Base-by-base conservation (phyloP, 768 basidiomycete species). In the Hygrophorus pudorinus region DNA sequence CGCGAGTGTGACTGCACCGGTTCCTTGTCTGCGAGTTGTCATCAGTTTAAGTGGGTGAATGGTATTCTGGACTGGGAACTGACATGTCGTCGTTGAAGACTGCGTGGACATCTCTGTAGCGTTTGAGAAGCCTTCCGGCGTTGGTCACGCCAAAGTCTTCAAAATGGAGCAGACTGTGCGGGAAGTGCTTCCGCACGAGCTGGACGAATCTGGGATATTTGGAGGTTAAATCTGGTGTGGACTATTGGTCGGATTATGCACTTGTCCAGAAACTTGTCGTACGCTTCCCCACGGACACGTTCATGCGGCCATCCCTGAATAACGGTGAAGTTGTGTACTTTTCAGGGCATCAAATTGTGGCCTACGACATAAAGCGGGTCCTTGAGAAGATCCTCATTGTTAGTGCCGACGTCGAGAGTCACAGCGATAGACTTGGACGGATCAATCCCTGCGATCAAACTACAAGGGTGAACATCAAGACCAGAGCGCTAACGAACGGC, bases 21-120 rank as follows among this genome's bases (percentile, higher is more conserved):
- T 82, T 29, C 82, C 81, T 68, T 85, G 82, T 20, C 80, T 84
- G 46, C 12, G 33, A 38, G 20, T 38, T 37, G 13, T 1, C 36
- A 33, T 35, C 10, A 11, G 13, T 38, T 10, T 8, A 1, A 24
- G 16, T 10, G 10, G 17, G 11, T 14, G 20, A 14, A 4, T 11
- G 17, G 2, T 32, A 30, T 24, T 45, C 36, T 17, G 31, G 13
- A 54, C 58, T 1, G 58, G 81, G 31, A 14, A 54, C 58, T 1
- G 58, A 81, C 81, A 90, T 83, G 57, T 92, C 88, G 49, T 92
- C 89, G 56, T 92, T 92, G 68, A 91, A 84, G 4, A 78, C 73
- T 1, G 80, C 65, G 50, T 85, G 82, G n/a, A 70, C 60, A 34
- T 74, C 68, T 7, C 70, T 67, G 59, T 85, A 88, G 31, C 66